phyloP scores from a whole-genome alignment of 352 stramenopile genomes.

The Globisporangium splendens region DNA sequence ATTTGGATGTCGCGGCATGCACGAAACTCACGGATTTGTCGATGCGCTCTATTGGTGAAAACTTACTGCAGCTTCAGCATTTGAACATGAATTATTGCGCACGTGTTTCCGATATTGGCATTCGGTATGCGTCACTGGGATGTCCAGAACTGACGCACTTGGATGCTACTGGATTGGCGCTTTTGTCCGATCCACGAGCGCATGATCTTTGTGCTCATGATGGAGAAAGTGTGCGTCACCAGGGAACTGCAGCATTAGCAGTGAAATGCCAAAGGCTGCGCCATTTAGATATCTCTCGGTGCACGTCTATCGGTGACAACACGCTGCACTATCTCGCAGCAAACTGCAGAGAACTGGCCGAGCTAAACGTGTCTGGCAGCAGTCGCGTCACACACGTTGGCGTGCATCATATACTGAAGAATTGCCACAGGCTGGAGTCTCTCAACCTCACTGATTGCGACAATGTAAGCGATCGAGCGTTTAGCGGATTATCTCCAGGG shows the following conservation, averaged over 20 bases:
- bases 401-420: slow-evolving; percentile 19
- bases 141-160: slow-evolving; percentile 46
- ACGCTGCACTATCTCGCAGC: slow-evolving; percentile 24
- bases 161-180: slow-evolving; percentile 33
- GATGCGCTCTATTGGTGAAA: slow-evolving; percentile 82
- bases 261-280: slow-evolving; percentile 27
- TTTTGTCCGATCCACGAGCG: slow-evolving; percentile 34
- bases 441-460: slow-evolving; percentile 25
- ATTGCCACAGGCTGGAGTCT: slow-evolving; percentile 22
- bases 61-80: slow-evolving; percentile 47
- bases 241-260: slow-evolving; percentile 37
- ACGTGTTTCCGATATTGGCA: slow-evolving; percentile 49
- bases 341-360: slow-evolving; percentile 17
- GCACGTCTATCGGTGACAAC: slow-evolving; percentile 36
- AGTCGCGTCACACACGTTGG: slow-evolving; percentile 22
- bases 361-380: slow-evolving; percentile 24
- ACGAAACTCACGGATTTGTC: slow-evolving; percentile 87
- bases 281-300: slow-evolving; percentile 54
- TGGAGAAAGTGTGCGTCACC: background rate
- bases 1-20: slow-evolving; percentile 83
- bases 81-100: slow-evolving; percentile 45
- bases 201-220: background rate
- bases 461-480: slow-evolving; percentile 42
- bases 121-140: slow-evolving; percentile 41
- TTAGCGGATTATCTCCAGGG: slow-evolving; percentile 9